A percentile compares a stretch with the other conserved stretches of the same genome.
phyloP scores from a whole-genome alignment of 176 grass and related monocot species.

The Puccinellia tenuiflora region DNA sequence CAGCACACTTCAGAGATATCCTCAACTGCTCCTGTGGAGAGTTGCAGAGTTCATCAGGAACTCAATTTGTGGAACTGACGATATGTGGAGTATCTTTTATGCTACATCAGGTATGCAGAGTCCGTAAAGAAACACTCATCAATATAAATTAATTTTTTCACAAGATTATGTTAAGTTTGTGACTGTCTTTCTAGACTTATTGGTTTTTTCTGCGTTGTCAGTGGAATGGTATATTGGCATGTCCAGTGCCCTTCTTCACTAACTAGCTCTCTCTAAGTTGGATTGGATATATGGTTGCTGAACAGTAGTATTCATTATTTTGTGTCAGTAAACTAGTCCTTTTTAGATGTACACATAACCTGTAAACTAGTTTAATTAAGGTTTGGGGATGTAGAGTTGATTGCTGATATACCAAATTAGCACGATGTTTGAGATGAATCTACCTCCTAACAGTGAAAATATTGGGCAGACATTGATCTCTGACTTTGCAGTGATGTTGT shows the following conservation, averaged over 20 bases:
- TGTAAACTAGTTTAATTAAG: not conserved
- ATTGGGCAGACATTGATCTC: not conserved
- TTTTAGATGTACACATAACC: constrained; percentile 12
- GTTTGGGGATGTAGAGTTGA: not conserved
- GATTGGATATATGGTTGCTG: not conserved
- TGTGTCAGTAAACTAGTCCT: not conserved
- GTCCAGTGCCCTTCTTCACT: not conserved
- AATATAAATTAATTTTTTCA: not conserved
- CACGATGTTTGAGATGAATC: not conserved
- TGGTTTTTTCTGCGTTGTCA: not conserved
- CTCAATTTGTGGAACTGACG: constrained; percentile 69
- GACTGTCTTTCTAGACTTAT: not conserved
- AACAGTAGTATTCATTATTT: not conserved
- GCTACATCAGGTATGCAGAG: constrained; percentile 76
- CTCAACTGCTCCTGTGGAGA: constrained; percentile 63
- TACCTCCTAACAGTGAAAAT: not conserved
- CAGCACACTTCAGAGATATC: constrained; percentile 89
- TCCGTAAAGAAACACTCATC: not conserved
- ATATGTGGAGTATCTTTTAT: constrained; percentile 94
- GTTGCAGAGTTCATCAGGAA: constrained; percentile 59
- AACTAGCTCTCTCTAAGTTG: not conserved
- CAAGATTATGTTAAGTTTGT: not conserved
- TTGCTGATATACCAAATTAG: not conserved
- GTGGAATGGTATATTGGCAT: not conserved
- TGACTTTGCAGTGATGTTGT: not conserved